Evolutionary conservation across 1,139 yeast species (phyloP), one percentile per base, ranked within the genome.

Genomic region (Hansenula anomala): DNA sequence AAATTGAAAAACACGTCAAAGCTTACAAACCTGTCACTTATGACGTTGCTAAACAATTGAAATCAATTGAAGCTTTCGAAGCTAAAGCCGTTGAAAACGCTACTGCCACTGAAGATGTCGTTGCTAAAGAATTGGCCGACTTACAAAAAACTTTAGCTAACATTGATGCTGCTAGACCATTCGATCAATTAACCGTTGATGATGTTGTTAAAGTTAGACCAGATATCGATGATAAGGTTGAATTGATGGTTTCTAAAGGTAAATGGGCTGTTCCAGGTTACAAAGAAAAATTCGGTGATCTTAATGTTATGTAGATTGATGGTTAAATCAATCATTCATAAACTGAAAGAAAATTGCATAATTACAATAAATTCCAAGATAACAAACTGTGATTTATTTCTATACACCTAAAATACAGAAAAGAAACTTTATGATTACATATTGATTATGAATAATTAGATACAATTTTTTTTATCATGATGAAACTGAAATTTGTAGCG

Each of bases 211-310:
- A 80, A 74, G 97, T 97, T 49, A 86, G 92, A 72, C 97, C 98
- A 57, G 97, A 92, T 67, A 85, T 92, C 66, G 96, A 90, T 61
- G 92, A 87, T 58, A 92, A 92, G 83, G 96, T 90, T 56, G 78
- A 75, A 60, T 88, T 88, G 71, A 84, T 92, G 94, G 90, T 92
- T 59, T 81, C 84, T 79, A 84, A 89, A 77, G 96, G 96, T 69
- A 86, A 87, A 73, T 90, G 96, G 95, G 89, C 87, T 61, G 95
- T 90, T 56, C 97, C 98, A 58, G 96, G 96, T 58, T 92, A 92
- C 81, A 84, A 85, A 71, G 97, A 90, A 69, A 90, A 88, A 79
- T 90, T 89, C 67, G 97, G 97, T 66, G 88, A 86, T 67, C 79
- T 89, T 71, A 86, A 92, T 60, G 88, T 87, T 67, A 89, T 90